These are phyloP conservation scores for Tylopilus orsonianus DNA, from an alignment of 1,284 basidiomycete species.

Conservation along the genomic window DNA sequence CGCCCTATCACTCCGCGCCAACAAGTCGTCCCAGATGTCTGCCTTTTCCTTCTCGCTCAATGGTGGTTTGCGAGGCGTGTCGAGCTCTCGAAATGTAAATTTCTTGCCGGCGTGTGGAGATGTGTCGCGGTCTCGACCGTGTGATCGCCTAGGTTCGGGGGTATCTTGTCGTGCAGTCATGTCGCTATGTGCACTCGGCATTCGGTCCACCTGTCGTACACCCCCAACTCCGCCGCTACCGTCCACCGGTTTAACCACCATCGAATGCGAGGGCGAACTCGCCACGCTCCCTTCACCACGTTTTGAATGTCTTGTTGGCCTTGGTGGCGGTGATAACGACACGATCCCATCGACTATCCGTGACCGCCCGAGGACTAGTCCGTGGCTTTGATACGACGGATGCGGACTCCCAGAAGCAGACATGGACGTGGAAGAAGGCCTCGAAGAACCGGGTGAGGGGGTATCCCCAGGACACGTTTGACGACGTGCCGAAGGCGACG, in stretches of 20 bases:
- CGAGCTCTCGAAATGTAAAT: conserved; percentile 52
- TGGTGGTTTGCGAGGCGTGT: conserved; percentile 32
- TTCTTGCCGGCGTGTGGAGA: conserved; percentile 28
- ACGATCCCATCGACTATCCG: conserved; percentile 23
- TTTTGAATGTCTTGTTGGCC: conserved; percentile 6
- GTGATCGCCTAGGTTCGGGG: conserved; percentile 8
- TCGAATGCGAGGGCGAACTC: conserved; percentile 10
- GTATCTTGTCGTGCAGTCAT: conserved; percentile 27
- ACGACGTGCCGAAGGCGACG: conserved; percentile 11
- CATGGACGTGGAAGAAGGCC: conserved; percentile 4
- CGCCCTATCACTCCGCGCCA: conserved; percentile 60
- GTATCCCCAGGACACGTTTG: conserved; percentile 10
- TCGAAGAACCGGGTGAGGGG: conserved; percentile 7
- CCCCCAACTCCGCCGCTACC: not conserved
- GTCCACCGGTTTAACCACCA: conserved; percentile 9
- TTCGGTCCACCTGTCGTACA: conserved; percentile 20
- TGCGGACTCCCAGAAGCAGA: conserved; percentile 13
- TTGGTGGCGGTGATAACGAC: conserved; percentile 31
- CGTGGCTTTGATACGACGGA: conserved; percentile 10
- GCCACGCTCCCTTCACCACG: conserved; percentile 12
- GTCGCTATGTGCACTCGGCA: conserved; percentile 32
- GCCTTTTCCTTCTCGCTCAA: conserved; percentile 68
- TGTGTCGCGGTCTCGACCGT: conserved; percentile 2
- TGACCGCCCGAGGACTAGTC: not conserved
- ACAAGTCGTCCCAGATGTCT: conserved; percentile 65